Conservation (phyloP, 345 rosid species). For the Bruguiera sexangula region DNA sequence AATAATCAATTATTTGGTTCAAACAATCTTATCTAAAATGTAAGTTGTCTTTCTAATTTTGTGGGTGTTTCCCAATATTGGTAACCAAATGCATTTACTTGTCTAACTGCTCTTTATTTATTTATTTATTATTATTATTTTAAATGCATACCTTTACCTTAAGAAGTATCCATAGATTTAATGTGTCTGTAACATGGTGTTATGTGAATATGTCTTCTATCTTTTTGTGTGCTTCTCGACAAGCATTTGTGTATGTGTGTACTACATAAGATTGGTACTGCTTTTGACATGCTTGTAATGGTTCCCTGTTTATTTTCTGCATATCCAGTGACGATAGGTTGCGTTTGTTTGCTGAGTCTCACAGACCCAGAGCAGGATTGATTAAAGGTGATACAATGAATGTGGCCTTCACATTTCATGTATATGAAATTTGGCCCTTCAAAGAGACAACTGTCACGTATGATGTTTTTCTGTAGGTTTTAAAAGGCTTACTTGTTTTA, state of each 20-base stretch:
- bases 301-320: conserved; percentile 38
- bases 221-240: not conserved
- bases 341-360: conserved; percentile 59
- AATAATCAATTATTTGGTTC: conserved; percentile 85
- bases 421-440: not conserved
- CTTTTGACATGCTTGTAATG: not conserved
- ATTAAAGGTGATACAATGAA: conserved; percentile 51
- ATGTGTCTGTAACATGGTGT: no score
- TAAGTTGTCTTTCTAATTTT: conserved; percentile 30
- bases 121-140: no score
- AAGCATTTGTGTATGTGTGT: not conserved
- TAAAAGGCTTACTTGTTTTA: conserved; percentile 53
- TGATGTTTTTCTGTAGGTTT: conserved; percentile 45
- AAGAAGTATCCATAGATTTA: no score
- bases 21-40: conserved; percentile 48
- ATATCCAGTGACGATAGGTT: conserved; percentile 54
- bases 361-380: conserved; percentile 63
- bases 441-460: not conserved
- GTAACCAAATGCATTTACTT: no score
- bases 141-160: no score
- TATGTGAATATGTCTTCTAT: no score
- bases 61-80: not conserved
- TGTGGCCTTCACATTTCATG: not conserved
- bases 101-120: no score
- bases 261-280: not conserved